A percentile compares a stretch with the other conserved stretches of the same genome.
Evolutionary conservation across 768 basidiomycete genomes (phyloP).

Genomic region (Mycena vitilis): DNA sequence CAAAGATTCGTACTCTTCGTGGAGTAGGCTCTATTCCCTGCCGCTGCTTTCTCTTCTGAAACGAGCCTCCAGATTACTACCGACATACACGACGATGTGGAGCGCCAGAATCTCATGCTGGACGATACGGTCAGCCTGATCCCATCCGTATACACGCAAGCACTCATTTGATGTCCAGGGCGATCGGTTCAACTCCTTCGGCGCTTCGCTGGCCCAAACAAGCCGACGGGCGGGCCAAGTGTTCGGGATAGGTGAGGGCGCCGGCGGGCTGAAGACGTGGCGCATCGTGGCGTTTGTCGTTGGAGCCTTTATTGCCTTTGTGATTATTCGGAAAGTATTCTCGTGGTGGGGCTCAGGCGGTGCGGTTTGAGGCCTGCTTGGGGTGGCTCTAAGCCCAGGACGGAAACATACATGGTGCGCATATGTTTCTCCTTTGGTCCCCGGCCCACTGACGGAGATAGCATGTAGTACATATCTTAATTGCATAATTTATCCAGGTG

Average conservation of each 20-base stretch:
- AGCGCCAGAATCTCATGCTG: slow-evolving; percentile 82
- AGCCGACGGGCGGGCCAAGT: slow-evolving; percentile 78
- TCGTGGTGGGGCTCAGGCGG: slow-evolving; percentile 54
- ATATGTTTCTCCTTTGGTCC: not conserved
- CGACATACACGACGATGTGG: slow-evolving; percentile 87
- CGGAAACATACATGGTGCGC: slow-evolving; percentile 21
- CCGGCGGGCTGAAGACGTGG: slow-evolving; percentile 76
- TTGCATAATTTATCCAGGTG: slow-evolving; percentile 12
- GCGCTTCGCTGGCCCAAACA: slow-evolving; percentile 70
- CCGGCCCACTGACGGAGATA: not conserved
- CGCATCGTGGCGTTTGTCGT: slow-evolving; percentile 74
- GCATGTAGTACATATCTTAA: slow-evolving; percentile 20
- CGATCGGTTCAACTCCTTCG: slow-evolving; percentile 76
- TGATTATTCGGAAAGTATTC: slow-evolving; percentile 64
- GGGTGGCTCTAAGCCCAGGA: not conserved
- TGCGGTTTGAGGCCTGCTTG: slow-evolving; percentile 6
- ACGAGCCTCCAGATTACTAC: slow-evolving; percentile 73
- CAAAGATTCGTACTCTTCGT: slow-evolving; percentile 84
- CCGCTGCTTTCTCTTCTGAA: not conserved
- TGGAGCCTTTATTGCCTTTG: slow-evolving; percentile 63
- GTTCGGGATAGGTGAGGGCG: slow-evolving; percentile 69
- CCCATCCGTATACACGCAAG: not conserved
- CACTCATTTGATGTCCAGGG: slow-evolving; percentile 53
- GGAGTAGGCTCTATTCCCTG: slow-evolving; percentile 61
- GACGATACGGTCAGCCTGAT: slow-evolving; percentile 74